phyloP scores from a whole-genome alignment of 2,329 filamentous ascomycete genomes.

The Bisporella sp. region DNA sequence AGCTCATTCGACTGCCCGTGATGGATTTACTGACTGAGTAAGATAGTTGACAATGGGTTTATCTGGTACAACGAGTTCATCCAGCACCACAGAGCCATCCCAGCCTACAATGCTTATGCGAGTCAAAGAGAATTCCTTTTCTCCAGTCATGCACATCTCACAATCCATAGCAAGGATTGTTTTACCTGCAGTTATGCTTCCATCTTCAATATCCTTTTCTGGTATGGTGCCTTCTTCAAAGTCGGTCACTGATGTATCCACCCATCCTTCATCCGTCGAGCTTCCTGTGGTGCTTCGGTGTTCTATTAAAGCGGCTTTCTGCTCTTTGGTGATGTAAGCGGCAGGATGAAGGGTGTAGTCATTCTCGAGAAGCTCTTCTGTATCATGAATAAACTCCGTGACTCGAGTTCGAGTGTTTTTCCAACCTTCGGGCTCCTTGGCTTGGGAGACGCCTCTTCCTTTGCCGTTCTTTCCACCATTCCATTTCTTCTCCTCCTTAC shows the following conservation, averaged over 20 bases:
- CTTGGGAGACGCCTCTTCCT: conserved; percentile 49
- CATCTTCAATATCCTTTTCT: conserved; percentile 66
- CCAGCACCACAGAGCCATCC: conserved; percentile 75
- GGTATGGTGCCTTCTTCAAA: conserved; percentile 62
- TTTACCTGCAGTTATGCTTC: conserved; percentile 77
- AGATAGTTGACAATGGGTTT: conserved; percentile 89
- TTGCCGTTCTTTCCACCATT: conserved; percentile 32
- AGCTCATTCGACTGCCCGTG: conserved; percentile 7
- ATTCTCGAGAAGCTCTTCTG: conserved; percentile 71
- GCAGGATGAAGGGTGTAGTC: conserved; percentile 82
- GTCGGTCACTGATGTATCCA: conserved; percentile 64
- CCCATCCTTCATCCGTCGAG: conserved; percentile 62
- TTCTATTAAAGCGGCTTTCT: conserved; percentile 45
- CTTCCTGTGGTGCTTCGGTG: conserved; percentile 44
- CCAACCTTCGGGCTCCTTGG: conserved; percentile 58
- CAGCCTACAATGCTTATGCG: conserved; percentile 82
- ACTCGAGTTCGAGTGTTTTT: conserved; percentile 74
- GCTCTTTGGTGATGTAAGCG: conserved; percentile 51
- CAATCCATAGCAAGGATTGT: conserved; percentile 81
- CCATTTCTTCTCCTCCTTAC: conserved; percentile 54
- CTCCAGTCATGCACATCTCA: conserved; percentile 91
- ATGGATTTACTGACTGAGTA: conserved; percentile 47
- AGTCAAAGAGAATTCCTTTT: conserved; percentile 74
- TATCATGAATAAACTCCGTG: conserved; percentile 66
- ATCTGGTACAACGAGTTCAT: conserved; percentile 86